Conservation (phyloP, 2,329 filamentous ascomycete species). For the Colletotrichum sp. region DNA sequence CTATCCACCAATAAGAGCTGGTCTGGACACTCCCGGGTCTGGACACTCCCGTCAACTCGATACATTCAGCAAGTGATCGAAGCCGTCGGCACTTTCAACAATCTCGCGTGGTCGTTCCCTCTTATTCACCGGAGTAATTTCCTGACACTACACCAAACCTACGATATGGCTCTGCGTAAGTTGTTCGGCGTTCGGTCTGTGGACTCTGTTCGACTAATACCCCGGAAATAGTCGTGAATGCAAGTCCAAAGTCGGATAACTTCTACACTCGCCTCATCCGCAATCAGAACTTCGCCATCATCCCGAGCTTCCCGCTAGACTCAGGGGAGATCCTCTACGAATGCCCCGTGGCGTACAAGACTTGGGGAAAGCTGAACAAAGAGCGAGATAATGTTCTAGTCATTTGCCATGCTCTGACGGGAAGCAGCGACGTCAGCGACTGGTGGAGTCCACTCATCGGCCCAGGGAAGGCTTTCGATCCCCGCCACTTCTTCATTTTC, state of each 20-base stretch:
- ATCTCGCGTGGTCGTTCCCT: neutral
- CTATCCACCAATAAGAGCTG: neutral
- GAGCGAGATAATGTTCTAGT: slow-evolving; percentile 71
- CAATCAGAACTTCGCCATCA: slow-evolving; percentile 83
- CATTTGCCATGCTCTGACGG: slow-evolving; percentile 84
- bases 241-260: slow-evolving; percentile 70
- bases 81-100: neutral
- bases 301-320: slow-evolving; percentile 90
- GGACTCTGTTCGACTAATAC: neutral
- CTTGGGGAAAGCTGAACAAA: slow-evolving; percentile 63
- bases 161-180: neutral
- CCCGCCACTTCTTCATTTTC: slow-evolving; percentile 83
- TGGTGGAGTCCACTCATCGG: slow-evolving; percentile 89
- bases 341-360: slow-evolving; percentile 72
- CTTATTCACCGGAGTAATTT: neutral
- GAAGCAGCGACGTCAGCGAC: slow-evolving; percentile 82
- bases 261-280: slow-evolving; percentile 85
- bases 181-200: neutral
- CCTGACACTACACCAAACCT: neutral
- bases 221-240: neutral
- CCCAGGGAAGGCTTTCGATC: slow-evolving; percentile 79
- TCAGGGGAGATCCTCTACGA: slow-evolving; percentile 85
- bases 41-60: neutral
- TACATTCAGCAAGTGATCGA: neutral
- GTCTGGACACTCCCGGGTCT: neutral